These are phyloP conservation scores for Xylaria sp. DNA, from an alignment of 2,329 filamentous ascomycete species.

Conservation along the genomic window DNA sequence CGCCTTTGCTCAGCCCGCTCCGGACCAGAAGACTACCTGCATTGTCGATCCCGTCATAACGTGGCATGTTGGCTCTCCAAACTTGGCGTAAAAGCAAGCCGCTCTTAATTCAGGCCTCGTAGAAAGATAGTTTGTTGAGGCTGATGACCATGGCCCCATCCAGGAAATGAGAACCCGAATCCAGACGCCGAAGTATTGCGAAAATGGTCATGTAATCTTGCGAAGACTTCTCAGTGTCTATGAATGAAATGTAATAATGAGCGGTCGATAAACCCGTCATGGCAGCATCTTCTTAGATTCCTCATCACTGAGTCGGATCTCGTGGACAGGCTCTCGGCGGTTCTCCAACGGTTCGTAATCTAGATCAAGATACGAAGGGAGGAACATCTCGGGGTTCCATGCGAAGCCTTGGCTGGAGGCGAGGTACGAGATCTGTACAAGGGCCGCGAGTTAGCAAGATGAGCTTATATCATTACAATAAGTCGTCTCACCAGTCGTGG, in stretches of 20 bases:
- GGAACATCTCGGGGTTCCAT: slow-evolving; percentile 86
- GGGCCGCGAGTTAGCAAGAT: slow-evolving; percentile 28
- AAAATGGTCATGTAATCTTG: slow-evolving; percentile 41
- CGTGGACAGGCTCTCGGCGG: slow-evolving; percentile 76
- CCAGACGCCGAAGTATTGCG: slow-evolving; percentile 42
- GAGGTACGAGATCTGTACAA: slow-evolving; percentile 74
- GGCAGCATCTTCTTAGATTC: slow-evolving; percentile 73
- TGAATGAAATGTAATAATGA: slow-evolving; percentile 28
- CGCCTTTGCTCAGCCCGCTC: slow-evolving; percentile 8
- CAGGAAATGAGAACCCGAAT: slow-evolving; percentile 39
- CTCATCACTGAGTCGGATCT: slow-evolving; percentile 79
- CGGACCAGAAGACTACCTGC: slow-evolving; percentile 2
- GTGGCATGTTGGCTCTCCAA: slow-evolving; percentile 30
- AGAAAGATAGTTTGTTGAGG: slow-evolving; percentile 30
- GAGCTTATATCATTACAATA: not conserved
- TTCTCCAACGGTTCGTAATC: slow-evolving; percentile 78
- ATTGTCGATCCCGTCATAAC: slow-evolving; percentile 33
- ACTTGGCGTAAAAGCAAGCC: slow-evolving; percentile 23
- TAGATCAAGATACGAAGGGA: slow-evolving; percentile 77
- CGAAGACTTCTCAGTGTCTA: slow-evolving; percentile 40
- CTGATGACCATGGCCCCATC: slow-evolving; percentile 38
- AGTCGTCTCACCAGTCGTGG: slow-evolving; percentile 66
- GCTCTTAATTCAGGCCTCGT: slow-evolving; percentile 28
- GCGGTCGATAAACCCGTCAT: slow-evolving; percentile 46
- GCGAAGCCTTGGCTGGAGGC: slow-evolving; percentile 80